Percentiles rank a stretch among this genome's conserved stretches.
phyloP scores from a whole-genome alignment of 2,329 filamentous ascomycete genomes.

The Talaromyces atroroseus region DNA sequence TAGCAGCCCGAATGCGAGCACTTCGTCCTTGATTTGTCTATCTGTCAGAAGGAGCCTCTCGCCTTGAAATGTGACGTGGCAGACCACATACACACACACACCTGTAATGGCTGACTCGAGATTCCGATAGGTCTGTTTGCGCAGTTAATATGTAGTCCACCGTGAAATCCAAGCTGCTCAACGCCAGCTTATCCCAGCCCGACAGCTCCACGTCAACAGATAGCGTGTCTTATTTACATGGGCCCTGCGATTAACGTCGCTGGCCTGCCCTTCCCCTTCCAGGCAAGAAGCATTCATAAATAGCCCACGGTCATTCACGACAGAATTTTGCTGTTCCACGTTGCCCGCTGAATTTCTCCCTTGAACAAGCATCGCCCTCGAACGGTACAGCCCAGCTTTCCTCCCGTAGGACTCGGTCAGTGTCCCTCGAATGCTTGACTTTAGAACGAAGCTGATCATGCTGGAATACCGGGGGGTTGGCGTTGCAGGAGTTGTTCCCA shows the following conservation, averaged over 20 bases:
- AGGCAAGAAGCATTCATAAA: neutral
- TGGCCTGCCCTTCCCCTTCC: neutral
- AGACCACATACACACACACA: too few species aligned
- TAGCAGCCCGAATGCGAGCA: neutral
- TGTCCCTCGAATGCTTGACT: neutral
- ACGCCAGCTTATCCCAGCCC: neutral
- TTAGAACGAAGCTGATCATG: neutral
- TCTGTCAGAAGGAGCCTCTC: neutral
- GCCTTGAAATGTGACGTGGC: slow-evolving; percentile 6
- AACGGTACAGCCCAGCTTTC: too few species aligned
- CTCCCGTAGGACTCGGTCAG: too few species aligned
- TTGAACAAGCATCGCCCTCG: neutral
- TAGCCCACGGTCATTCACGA: neutral
- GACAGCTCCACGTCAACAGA: slow-evolving; percentile 9
- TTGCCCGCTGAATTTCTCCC: neutral
- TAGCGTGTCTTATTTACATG: slow-evolving; percentile 8
- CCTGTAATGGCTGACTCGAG: neutral
- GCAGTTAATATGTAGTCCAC: slow-evolving; percentile 10
- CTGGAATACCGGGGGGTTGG: too few species aligned
- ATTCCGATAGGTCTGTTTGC: slow-evolving; percentile 7
- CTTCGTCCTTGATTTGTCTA: neutral
- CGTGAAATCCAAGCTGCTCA: slow-evolving; percentile 4
- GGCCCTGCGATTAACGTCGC: neutral
- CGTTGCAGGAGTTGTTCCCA: neutral
- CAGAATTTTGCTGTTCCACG: neutral